Evolutionary conservation across 768 basidiomycete species (phyloP).

Genomic region (Strobilomyces confusus): DNA sequence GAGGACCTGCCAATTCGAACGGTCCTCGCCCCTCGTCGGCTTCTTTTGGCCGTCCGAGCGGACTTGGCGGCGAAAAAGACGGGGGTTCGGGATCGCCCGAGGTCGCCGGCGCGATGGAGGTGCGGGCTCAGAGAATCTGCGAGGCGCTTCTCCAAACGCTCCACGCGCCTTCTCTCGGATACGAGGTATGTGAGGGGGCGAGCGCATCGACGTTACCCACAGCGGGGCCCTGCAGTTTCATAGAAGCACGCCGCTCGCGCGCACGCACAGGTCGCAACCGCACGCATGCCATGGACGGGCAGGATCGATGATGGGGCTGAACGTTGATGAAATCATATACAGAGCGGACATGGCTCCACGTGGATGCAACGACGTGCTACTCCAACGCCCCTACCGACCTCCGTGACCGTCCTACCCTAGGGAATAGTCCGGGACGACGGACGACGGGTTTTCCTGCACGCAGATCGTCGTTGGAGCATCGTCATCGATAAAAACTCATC

Average conservation of each 20-base stretch:
- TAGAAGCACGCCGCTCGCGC: not conserved
- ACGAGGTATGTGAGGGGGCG: no score
- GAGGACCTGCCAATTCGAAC: not conserved
- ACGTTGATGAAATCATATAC: not conserved
- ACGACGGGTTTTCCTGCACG: not conserved
- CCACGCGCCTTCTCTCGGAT: not conserved
- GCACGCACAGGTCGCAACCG: not conserved
- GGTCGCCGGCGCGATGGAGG: not conserved
- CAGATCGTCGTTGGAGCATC: not conserved
- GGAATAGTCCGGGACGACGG: no score
- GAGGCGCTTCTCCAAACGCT: not conserved
- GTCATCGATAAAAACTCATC: not conserved
- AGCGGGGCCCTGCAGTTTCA: not conserved
- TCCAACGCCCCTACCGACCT: not conserved
- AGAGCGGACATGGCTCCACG: not conserved
- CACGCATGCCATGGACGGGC: not conserved
- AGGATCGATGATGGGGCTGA: not conserved
- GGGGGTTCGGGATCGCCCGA: not conserved
- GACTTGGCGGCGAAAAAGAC: not conserved
- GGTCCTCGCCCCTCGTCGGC: not conserved
- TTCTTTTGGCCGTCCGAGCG: not conserved
- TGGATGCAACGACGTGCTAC: not conserved
- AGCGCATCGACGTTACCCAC: not conserved
- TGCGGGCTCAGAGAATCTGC: not conserved
- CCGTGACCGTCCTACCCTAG: not conserved